Percentiles rank a stretch among this genome's conserved stretches.
These are phyloP conservation scores for Lactarius psammicola DNA, from an alignment of 768 basidiomycete genomes.

Conservation along the genomic window DNA sequence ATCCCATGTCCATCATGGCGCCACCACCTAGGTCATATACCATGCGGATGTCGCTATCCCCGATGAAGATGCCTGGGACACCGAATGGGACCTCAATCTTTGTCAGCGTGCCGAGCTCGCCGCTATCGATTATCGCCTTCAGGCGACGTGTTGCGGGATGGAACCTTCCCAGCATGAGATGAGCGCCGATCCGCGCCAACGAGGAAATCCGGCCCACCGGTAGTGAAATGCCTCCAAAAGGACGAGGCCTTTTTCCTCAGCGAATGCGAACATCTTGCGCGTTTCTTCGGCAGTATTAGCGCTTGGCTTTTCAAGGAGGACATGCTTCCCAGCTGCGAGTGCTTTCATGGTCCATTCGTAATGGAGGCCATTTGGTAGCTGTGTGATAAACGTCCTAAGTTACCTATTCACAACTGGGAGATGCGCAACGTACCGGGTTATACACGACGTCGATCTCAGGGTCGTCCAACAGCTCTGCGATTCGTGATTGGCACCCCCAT, in stretches of 20 bases:
- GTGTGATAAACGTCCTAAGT: not conserved
- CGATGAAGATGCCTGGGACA: constrained; percentile 38
- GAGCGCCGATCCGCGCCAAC: constrained; percentile 8
- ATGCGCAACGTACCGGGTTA: constrained; percentile 45
- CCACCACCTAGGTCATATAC: constrained; percentile 57
- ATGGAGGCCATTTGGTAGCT: constrained; percentile 61
- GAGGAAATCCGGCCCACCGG: constrained; percentile 35
- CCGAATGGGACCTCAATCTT: constrained; percentile 43
- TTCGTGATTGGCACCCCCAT: not conserved
- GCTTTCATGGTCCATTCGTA: constrained; percentile 69
- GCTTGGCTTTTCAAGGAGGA: constrained; percentile 61
- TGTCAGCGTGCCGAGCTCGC: constrained; percentile 53
- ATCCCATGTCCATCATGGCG: constrained; percentile 59
- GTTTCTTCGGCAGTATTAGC: constrained; percentile 53
- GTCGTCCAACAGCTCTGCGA: constrained; percentile 49
- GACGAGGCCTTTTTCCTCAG: constrained; percentile 48
- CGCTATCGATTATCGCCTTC: constrained; percentile 52
- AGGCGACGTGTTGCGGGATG: constrained; percentile 58
- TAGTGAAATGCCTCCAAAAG: constrained; percentile 64
- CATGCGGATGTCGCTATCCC: constrained; percentile 48
- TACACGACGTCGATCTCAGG: constrained; percentile 56
- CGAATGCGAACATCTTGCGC: constrained; percentile 49
- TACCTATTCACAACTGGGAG: not conserved
- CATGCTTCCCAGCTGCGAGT: constrained; percentile 59
- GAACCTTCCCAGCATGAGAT: constrained; percentile 45